Percentiles rank a stretch among this genome's conserved stretches.
Conservation (phyloP, 345 rosid species). For the Rhodamnia rubescens region DNA sequence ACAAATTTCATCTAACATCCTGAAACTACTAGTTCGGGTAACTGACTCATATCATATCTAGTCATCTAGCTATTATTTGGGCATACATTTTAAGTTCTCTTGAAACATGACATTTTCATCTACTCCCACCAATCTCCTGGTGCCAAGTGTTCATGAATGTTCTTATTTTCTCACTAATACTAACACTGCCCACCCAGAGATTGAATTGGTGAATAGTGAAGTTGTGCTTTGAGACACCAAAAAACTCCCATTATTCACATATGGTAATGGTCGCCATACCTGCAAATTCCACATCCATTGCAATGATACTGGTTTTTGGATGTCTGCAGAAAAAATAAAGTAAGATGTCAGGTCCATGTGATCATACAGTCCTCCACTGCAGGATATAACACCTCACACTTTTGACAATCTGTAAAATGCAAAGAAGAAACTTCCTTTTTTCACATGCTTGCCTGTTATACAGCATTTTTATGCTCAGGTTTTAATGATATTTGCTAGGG, state of each 20-base stretch:
- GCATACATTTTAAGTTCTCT: not conserved
- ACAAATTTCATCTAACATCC: not conserved
- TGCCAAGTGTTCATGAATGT: not conserved
- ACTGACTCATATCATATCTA: not conserved
- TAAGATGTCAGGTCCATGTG: not conserved
- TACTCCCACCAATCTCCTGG: not conserved
- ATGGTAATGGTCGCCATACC: constrained; percentile 23
- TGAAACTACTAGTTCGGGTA: not conserved
- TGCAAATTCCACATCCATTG: constrained; percentile 87
- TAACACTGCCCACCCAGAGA: not conserved
- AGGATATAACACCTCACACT: not conserved
- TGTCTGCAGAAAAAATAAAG: constrained; percentile 30
- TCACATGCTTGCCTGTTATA: not conserved
- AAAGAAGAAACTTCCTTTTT: not conserved
- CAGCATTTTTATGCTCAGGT: not conserved
- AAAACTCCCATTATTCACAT: not conserved
- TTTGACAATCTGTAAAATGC: not conserved
- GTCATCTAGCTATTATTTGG: not conserved
- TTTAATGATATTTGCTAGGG: not conserved
- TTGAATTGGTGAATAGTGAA: not conserved
- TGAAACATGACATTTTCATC: not conserved
- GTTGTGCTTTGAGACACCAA: not conserved
- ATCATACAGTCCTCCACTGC: not conserved
- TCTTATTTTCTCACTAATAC: not conserved
- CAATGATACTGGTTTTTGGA: constrained; percentile 83